Conservation (phyloP, 768 basidiomycete genomes). For the Punctularia strigosozonata region DNA sequence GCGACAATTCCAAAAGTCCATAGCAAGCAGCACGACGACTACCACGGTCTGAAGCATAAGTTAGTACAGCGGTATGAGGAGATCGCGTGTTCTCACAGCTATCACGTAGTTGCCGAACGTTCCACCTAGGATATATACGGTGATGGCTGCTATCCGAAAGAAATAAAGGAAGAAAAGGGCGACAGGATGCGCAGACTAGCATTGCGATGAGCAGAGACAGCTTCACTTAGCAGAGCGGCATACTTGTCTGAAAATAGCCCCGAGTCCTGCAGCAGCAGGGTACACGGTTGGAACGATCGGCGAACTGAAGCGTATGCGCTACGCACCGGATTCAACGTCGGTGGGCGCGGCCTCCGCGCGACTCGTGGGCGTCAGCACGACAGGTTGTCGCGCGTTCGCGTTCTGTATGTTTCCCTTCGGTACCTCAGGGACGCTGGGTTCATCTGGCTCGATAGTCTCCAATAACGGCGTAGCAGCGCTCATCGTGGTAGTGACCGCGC, state of each 20-base stretch:
- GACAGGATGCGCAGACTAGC: conserved; percentile 68
- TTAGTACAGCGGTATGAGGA: conserved; percentile 1
- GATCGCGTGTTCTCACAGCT: conserved; percentile 44
- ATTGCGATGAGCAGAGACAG: not conserved
- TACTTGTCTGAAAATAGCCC: conserved; percentile 71
- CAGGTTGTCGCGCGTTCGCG: conserved; percentile 23
- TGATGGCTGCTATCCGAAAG: conserved; percentile 81
- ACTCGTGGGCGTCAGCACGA: conserved; percentile 48
- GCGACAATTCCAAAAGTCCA: conserved; percentile 98
- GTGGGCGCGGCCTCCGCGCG: conserved; percentile 31
- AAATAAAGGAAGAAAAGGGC: conserved; percentile 82
- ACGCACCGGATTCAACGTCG: conserved; percentile 71
- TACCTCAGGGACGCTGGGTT: conserved; percentile 25
- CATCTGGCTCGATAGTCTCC: conserved; percentile 80
- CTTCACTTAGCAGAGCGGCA: not conserved
- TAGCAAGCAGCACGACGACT: conserved; percentile 86
- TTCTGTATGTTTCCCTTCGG: conserved; percentile 26
- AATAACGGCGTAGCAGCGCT: conserved; percentile 54
- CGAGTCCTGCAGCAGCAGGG: conserved; percentile 57
- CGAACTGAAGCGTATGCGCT: too few species aligned
- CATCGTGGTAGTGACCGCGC: conserved; percentile 29
- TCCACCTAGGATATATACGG: conserved; percentile 89
- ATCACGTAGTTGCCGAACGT: conserved; percentile 87
- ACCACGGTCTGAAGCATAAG: conserved; percentile 52
- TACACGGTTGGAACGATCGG: too few species aligned